Base-by-base conservation (phyloP, 345 rosid genomes). In the Hibiscus tridactylites region DNA sequence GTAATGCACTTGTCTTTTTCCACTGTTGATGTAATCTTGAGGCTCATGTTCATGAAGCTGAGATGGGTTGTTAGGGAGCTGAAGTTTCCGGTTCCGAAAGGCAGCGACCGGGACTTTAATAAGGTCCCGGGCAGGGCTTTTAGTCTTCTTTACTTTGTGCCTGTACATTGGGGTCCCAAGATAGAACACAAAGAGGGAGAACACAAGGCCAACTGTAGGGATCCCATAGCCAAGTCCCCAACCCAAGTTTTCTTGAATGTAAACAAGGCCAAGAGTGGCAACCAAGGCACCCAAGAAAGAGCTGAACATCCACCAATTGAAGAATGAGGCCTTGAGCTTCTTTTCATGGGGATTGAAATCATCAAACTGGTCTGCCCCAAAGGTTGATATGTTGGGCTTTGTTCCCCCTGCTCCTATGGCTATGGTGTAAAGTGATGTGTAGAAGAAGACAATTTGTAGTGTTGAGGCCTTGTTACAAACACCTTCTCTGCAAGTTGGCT, bases 291-390 rank as follows among this genome's bases (percentile, higher is more conserved):
- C 98, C 63, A 88, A 33, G 76, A 93, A 93, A 4, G 94, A 80
- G 79, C 97, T 90, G 72, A 93, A 91, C 92, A 93, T 85, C 97
- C 97, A 93, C 98, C 97, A 91, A 54, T 93, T 91, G 83, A 93
- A 93, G 86, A 93, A 93, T 3, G 98, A 90, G 59, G 78, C 88
- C 70, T 93, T 91, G 74, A 80, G 88, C 76, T 79, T 79, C 15
- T 86, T 91, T 77, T 93, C 97, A 2, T 19, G 47, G 2, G 82
- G 78, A 74, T 82, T 68, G 47, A 76, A 88, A 67, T 87, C 89
- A 70, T 93, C 98, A 74, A 93, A 93, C 69, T 93, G 98, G 89
- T 93, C 97, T 0, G 98, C 98, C 0, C 98, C 98, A 44, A 93
- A 90, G 31, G 98, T 91, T 42, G 97, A 93, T 61, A 93, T 90